Base-by-base conservation (phyloP, 345 rosid species). In the Acer saccharum region DNA sequence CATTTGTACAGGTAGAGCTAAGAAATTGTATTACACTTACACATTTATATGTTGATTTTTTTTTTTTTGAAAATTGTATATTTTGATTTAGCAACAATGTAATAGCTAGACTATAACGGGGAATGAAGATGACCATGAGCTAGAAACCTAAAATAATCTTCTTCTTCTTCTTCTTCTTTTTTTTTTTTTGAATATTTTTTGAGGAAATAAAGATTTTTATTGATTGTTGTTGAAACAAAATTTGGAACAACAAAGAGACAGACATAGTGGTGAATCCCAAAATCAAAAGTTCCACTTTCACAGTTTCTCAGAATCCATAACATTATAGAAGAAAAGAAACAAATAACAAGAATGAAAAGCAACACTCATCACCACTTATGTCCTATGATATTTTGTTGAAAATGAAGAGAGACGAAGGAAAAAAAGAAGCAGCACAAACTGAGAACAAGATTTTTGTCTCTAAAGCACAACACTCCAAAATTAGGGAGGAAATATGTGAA, bases 151-250 rank as follows among this genome's bases (percentile, higher is more conserved):
- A n/a, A n/a, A n/a, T n/a, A n/a, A n/a, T n/a, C n/a, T n/a, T n/a
- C n/a, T n/a, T n/a, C n/a, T n/a, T n/a, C n/a, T n/a, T n/a, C n/a
- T n/a, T n/a, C n/a, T n/a, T n/a, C n/a, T n/a, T n/a, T n/a, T n/a
- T n/a, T n/a, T n/a, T n/a, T n/a, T n/a, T n/a, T n/a, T n/a, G n/a
- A n/a, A n/a, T n/a, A n/a, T n/a, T n/a, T n/a, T n/a, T 11, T 1
- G 10, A 27, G 11, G 17, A 4, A 20, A 73, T 18, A 48, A 2
- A 29, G 17, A 27, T 10, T 74, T 65, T 74, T 74, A 4, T 74
- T 74, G 3, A 65, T 65, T 18, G 23, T 50, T 11, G 48, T 11
- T 25, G 23, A n/a, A 65, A 18, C 77, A 74, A 74, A 74, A 74
- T 16, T 74, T 73, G 66, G 55, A 65, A 21, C 57, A 11, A 39